These are phyloP conservation scores for Tricholoma matsutake DNA, from an alignment of 768 basidiomycete genomes.

Conservation along the genomic window DNA sequence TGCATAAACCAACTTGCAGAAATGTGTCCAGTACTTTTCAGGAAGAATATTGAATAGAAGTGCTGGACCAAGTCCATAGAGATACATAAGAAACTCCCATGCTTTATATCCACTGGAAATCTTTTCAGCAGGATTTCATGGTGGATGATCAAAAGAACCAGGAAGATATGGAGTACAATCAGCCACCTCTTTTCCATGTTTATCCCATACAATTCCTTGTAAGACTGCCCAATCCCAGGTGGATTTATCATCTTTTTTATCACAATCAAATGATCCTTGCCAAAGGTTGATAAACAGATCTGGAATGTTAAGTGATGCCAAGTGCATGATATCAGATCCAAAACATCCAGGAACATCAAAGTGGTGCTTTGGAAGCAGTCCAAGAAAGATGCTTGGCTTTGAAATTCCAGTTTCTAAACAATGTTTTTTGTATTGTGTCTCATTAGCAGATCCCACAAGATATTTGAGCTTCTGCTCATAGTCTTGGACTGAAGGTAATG, in stretches of 20 bases:
- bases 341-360: neutral
- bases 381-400: neutral
- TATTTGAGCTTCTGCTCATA: neutral
- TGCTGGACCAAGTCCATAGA: conserved; percentile 25
- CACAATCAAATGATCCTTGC: neutral
- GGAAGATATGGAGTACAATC: conserved; percentile 8
- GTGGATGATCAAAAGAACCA: conserved; percentile 25
- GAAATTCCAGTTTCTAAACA: neutral
- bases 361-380: neutral
- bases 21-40: conserved; percentile 21
- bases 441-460: neutral
- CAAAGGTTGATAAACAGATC: neutral
- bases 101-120: conserved; percentile 30
- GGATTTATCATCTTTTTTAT: neutral
- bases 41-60: conserved; percentile 26
- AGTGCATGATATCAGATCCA: neutral
- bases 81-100: conserved; percentile 24
- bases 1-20: conserved; percentile 25
- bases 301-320: neutral
- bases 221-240: conserved; percentile 8
- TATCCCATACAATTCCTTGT: conserved; percentile 4
- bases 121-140: conserved; percentile 30
- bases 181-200: conserved; percentile 11
- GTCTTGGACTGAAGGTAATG: neutral
- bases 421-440: neutral